Percentiles rank a stretch among this genome's conserved stretches.
Evolutionary conservation across 495 filamentous ascomycete species (phyloP).

Genomic region (Opeltia flavorubescens): DNA sequence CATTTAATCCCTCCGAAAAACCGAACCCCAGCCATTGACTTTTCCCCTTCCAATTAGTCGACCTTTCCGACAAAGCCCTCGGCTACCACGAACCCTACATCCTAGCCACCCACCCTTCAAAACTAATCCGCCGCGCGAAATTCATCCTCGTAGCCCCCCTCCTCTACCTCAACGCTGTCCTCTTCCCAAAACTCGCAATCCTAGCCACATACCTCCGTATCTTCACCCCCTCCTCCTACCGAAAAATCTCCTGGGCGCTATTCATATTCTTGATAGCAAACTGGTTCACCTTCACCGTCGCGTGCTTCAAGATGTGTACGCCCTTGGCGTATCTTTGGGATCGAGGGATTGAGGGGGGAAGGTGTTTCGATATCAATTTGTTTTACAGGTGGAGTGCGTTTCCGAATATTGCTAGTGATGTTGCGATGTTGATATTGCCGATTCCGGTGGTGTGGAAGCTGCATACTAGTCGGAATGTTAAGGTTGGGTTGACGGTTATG

Average conservation of each 20-base stretch:
- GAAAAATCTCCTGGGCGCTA: conserved; percentile 7
- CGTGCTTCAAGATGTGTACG: conserved; percentile 7
- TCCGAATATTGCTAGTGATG: conserved; percentile 21
- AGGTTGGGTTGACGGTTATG: conserved; percentile 24
- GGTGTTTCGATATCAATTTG: conserved; percentile 15
- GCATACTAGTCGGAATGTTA: conserved; percentile 21
- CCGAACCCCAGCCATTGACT: background rate
- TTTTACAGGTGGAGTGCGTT: conserved; percentile 15
- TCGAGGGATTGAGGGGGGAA: background rate
- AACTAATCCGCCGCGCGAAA: conserved; percentile 11
- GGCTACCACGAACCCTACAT: conserved; percentile 15
- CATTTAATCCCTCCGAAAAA: background rate
- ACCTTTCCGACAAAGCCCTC: conserved; percentile 10
- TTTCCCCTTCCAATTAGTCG: conserved; percentile 1
- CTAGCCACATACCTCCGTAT: conserved; percentile 23
- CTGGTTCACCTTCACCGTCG: conserved; percentile 7
- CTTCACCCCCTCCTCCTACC: conserved; percentile 11
- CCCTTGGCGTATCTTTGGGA: conserved; percentile 11
- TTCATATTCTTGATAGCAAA: conserved; percentile 5
- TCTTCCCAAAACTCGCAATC: conserved; percentile 22
- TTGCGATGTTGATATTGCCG: conserved; percentile 18
- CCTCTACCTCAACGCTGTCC: conserved; percentile 21
- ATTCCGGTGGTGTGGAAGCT: conserved; percentile 20
- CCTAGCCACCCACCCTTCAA: conserved; percentile 3
- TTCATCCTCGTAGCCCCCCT: conserved; percentile 12